Evolutionary conservation across 192 early-diverging fungal genomes (phyloP).

Genomic region (Backusella mclennaniae): DNA sequence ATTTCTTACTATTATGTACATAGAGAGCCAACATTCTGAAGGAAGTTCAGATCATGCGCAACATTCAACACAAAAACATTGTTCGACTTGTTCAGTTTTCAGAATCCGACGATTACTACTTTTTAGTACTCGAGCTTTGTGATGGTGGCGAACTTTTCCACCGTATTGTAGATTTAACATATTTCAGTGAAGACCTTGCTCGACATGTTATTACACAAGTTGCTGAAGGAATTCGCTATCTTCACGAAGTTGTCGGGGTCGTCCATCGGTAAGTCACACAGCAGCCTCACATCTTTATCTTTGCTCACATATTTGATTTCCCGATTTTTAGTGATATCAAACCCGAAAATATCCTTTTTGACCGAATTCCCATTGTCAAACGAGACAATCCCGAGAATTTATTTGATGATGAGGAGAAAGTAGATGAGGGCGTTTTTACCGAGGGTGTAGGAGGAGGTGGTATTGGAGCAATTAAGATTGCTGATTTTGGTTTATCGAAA

Average conservation of each 20-base stretch:
- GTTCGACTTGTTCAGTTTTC: slow-evolving; percentile 74
- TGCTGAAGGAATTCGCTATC: slow-evolving; percentile 77
- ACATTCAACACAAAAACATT: slow-evolving; percentile 74
- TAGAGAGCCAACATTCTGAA: slow-evolving; percentile 82
- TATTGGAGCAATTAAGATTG: slow-evolving; percentile 82
- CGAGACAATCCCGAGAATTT: slow-evolving; percentile 35
- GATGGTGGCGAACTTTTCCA: slow-evolving; percentile 93
- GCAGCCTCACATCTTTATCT: neutral
- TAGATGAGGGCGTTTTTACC: slow-evolving; percentile 73
- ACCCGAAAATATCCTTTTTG: slow-evolving; percentile 87
- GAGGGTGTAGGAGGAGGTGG: slow-evolving; percentile 76
- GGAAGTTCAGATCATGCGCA: slow-evolving; percentile 84
- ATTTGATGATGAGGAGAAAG: slow-evolving; percentile 62
- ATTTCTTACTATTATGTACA: neutral
- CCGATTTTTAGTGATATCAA: slow-evolving; percentile 75
- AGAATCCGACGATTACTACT: slow-evolving; percentile 75
- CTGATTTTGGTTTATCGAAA: slow-evolving; percentile 90
- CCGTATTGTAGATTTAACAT: slow-evolving; percentile 78
- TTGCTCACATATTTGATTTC: neutral
- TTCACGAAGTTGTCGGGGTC: slow-evolving; percentile 81
- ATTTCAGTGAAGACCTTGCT: slow-evolving; percentile 74
- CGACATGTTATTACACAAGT: slow-evolving; percentile 87
- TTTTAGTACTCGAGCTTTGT: slow-evolving; percentile 78
- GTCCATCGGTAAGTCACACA: slow-evolving; percentile 59
- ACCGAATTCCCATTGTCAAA: slow-evolving; percentile 59